Conservation (phyloP, 768 basidiomycete species). For the Paxillus rubicundulus region DNA sequence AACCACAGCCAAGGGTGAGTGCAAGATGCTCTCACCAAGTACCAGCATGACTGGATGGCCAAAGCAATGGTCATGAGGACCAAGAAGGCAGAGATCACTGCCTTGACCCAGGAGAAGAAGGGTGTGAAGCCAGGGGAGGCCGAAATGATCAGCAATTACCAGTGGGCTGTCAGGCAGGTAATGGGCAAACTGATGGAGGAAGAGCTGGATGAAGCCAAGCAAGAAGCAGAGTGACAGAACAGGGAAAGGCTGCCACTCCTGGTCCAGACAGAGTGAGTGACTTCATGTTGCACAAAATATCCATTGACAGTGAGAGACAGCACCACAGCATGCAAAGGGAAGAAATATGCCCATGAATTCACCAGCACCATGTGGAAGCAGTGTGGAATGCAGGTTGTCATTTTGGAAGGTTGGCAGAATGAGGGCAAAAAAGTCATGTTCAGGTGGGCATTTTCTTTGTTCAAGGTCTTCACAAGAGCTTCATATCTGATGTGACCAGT, state of each 20-base stretch:
- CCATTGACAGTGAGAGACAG: background rate
- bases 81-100: background rate
- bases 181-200: background rate
- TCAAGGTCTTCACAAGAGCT: too few species aligned
- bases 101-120: background rate
- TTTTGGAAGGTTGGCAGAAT: background rate
- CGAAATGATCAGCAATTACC: background rate
- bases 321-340: background rate
- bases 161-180: background rate
- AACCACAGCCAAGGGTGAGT: background rate
- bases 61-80: background rate
- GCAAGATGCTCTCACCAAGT: background rate
- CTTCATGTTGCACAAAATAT: too few species aligned
- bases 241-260: background rate
- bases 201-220: background rate
- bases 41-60: background rate
- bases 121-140: too few species aligned
- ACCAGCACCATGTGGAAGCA: background rate
- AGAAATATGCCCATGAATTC: background rate
- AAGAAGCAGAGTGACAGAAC: background rate
- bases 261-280: background rate
- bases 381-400: background rate
- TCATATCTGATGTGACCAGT: background rate
- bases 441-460: too few species aligned
- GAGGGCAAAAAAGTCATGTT: background rate